Evolutionary conservation across 2,329 filamentous ascomycete species (phyloP), one percentile per base, ranked within the genome.

Genomic region (Intubia oerlemansii): DNA sequence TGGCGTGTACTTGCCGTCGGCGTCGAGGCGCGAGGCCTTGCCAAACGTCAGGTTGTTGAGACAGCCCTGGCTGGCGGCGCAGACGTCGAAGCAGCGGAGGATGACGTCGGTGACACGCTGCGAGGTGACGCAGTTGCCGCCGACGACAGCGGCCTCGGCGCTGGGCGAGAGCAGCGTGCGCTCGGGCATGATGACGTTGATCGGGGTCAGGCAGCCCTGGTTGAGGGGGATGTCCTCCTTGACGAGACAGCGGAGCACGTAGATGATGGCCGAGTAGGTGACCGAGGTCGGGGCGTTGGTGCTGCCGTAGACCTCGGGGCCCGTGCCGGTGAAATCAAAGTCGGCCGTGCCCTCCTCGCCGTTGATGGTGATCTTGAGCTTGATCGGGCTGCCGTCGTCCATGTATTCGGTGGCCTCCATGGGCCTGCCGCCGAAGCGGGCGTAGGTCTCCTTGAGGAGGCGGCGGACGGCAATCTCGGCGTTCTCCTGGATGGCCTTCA

Each of bases 401-500:
- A 56, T 49, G 33, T 41, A 49, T 34, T 57, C 53, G 9, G 39
- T 33, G 2, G 50, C 48, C 7, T 32, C 27, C 4, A 53, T 39
- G 5, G 34, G 33, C 11, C 24, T 13, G 8, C 41, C 41, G 15
- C 22, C 31, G 12, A 34, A 35, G 72, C 71, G 10, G 71, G 73
- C 18, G 73, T 69, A 27, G 0, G 67, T 20, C n/a, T n/a, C n/a
- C 41, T 75, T 80, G 14, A 85, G 54, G 4, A 85, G 54, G 26
- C 64, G 64, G 9, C 76, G 63, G 0, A 88, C 79, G 11, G 68
- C 70, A 1, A 66, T 53, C 39, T 80, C 77, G 0, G 78, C 79
- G 20, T 79, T 82, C 25, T 65, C 58, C 44, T 84, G 77, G 32
- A 85, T 84, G 26, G 62, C 71, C 24, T 61, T 56, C 78, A 85